Conservation (phyloP, 2,329 filamentous ascomycete genomes). For the Monilinia vaccinii-corymbosi region DNA sequence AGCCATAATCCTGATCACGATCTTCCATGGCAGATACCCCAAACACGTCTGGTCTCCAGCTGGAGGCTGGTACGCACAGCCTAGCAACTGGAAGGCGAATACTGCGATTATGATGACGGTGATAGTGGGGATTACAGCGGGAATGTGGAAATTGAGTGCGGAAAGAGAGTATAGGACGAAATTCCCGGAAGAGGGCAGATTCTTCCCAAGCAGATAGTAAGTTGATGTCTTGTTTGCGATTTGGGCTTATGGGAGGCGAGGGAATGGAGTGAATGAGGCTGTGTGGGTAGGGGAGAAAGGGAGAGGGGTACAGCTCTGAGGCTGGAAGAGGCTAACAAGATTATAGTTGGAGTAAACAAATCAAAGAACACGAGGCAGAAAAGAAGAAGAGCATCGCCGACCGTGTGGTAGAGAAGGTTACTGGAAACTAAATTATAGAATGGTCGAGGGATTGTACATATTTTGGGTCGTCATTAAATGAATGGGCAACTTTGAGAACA, state of each 20-base stretch:
- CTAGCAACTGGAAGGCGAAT: constrained; percentile 90
- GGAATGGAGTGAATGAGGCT: not conserved
- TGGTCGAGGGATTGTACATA: constrained; percentile 23
- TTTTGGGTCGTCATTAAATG: constrained; percentile 6
- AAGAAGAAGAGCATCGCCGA: constrained; percentile 34
- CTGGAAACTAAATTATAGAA: not conserved
- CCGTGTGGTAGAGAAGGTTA: constrained; percentile 14
- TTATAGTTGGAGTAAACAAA: constrained; percentile 60
- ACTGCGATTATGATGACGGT: constrained; percentile 66
- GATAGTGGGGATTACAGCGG: constrained; percentile 57
- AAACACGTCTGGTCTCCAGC: constrained; percentile 99
- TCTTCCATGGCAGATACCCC: constrained; percentile 57
- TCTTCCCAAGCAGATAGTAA: constrained; percentile 79
- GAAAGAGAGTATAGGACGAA: constrained; percentile 62
- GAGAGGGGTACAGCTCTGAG: constrained; percentile 9
- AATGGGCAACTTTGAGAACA: constrained; percentile 3
- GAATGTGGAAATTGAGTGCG: constrained; percentile 65
- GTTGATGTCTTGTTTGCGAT: constrained; percentile 31
- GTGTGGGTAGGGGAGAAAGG: not conserved
- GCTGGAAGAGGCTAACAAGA: constrained; percentile 24
- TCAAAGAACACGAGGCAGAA: constrained; percentile 57
- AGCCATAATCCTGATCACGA: not conserved
- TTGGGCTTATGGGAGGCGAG: too few species aligned
- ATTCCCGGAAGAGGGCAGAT: constrained; percentile 68
- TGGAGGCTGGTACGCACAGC: constrained; percentile 95